These are phyloP conservation scores for Bretschneidera sinensis DNA, from an alignment of 345 rosid species.

Conservation along the genomic window DNA sequence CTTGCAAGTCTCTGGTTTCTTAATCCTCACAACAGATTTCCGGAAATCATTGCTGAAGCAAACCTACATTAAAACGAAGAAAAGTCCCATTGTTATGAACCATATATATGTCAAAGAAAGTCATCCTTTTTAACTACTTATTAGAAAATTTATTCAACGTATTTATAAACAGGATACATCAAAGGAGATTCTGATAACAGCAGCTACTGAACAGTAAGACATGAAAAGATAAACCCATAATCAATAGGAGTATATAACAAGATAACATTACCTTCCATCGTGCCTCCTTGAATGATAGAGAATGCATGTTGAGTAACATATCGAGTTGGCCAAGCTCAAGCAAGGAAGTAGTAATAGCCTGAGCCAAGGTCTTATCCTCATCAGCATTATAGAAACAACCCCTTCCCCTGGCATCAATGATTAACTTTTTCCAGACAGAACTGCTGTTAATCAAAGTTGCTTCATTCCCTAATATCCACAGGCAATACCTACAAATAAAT, in stretches of 20 bases:
- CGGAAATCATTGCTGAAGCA: constrained; percentile 24
- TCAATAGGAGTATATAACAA: background rate
- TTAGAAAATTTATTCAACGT: background rate
- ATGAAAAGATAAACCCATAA: too few species aligned
- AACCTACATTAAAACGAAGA: constrained; percentile 14
- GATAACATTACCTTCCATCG: constrained; percentile 27
- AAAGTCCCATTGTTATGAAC: too few species aligned
- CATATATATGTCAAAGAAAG: too few species aligned
- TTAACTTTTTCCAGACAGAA: constrained; percentile 34
- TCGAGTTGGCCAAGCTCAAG: constrained; percentile 23
- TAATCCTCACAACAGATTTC: constrained; percentile 19
- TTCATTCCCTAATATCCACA: constrained; percentile 49
- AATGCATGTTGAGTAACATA: constrained; percentile 14
- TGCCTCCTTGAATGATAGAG: constrained; percentile 22
- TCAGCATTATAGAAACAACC: constrained; percentile 33
- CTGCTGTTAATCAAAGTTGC: constrained; percentile 23
- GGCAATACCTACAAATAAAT: constrained; percentile 24
- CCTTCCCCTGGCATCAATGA: constrained; percentile 30
- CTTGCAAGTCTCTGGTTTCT: constrained; percentile 11
- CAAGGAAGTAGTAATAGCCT: constrained; percentile 20
- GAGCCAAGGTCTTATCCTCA: constrained; percentile 26
- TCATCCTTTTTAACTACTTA: too few species aligned
- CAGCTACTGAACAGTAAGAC: too few species aligned
- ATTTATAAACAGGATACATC: too few species aligned
- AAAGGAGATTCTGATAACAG: too few species aligned